Base-by-base conservation (phyloP, 257 asterid species). In the Solanum chmielewskii region DNA sequence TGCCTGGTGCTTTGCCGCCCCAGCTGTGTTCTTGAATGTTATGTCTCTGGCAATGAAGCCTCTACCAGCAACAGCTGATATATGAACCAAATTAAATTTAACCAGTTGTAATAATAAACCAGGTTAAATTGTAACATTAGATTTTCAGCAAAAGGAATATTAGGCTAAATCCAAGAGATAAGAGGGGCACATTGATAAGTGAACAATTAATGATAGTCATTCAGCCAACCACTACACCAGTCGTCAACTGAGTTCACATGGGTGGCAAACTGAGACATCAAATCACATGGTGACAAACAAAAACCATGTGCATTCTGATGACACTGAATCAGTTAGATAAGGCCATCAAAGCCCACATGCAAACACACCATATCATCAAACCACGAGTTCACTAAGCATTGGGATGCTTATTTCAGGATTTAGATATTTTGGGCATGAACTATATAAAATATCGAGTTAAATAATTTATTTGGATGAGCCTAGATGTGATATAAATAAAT, bases 11-110 rank as follows among this genome's bases (percentile, higher is more conserved):
- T 94, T 96, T 0, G 0, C 44, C 1, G 97, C 85, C 15, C 99
- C 98, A 27, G 98, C 99, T 0, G 94, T 93, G 94, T 96, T 96
- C 73, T 5, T 85, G 92, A 96, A 94, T 37, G 88, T 78, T 33
- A 95, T 94, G 92, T 91, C 95, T 44, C 90, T 92, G 1, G 96
- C 98, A 1, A 96, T 89, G 92, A 96, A 96, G 13, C 93, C 93
- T 87, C 82, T 91, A 15, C 99, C 98, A 1, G 88, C 91, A 1
- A 68, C 92, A 47, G 91, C 98, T 96, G 90, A 27, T 75, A 33
- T 86, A 25, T 2, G n/a, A 87, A 87, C 11, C 18, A 47, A 27
- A 18, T 80, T 7, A n/a, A 15, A 52, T 49, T 47, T 75, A 76
- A 42, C 83, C 23, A 76, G 5, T 33, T 25, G 13, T 31, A 68